Conservation (phyloP, 2,329 filamentous ascomycete genomes). For the Bipolaris zeicola region DNA sequence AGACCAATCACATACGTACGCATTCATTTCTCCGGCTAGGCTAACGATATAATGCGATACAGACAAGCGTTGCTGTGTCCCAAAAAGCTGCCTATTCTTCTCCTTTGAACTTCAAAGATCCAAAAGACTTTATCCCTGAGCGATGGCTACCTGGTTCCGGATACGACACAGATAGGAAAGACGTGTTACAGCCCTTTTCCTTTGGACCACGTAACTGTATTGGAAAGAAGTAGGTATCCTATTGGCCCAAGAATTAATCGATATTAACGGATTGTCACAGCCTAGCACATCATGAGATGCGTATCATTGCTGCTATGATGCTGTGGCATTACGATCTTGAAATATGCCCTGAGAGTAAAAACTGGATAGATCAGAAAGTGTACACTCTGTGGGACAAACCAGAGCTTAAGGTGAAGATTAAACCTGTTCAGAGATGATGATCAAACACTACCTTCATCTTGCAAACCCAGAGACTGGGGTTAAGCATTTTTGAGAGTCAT, state of each 20-base stretch:
- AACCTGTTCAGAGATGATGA: neutral
- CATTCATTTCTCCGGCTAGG: conserved; percentile 5
- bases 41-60: neutral
- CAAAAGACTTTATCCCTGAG: conserved; percentile 36
- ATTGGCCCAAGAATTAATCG: too few relatives aligned
- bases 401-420: conserved; percentile 18
- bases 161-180: conserved; percentile 31
- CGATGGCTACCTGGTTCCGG: conserved; percentile 38
- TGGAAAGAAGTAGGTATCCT: conserved; percentile 41
- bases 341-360: conserved; percentile 7
- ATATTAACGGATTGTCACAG: conserved; percentile 4
- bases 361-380: conserved; percentile 15
- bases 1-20: conserved; percentile 10
- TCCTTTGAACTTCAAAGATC: neutral
- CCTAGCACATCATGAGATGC: conserved; percentile 44
- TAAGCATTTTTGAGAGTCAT: too few relatives aligned
- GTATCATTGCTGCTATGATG: conserved; percentile 31
- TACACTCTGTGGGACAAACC: conserved; percentile 24
- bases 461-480: too few relatives aligned
- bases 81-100: neutral
- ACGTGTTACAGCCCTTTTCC: conserved; percentile 33
- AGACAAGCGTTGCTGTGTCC: neutral
- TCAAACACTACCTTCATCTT: too few relatives aligned
- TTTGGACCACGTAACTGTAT: conserved; percentile 39
- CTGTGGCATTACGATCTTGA: conserved; percentile 37